Base-by-base conservation (phyloP, 305 asterid genomes). In the Solanum hybrid region DNA sequence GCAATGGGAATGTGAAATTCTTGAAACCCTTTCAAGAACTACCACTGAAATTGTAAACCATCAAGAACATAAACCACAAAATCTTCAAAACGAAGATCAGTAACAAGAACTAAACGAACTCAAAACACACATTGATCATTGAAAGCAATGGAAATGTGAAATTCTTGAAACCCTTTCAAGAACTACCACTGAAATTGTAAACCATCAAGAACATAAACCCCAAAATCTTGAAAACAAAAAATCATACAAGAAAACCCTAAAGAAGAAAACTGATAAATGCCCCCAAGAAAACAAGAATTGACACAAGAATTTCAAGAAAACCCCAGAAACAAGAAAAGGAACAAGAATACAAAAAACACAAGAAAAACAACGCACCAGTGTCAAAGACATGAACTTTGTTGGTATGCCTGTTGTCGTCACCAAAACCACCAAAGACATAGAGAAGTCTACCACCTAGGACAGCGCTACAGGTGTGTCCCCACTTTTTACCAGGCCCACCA, bases 391-490 rank as follows among this genome's bases (percentile, higher is more conserved):
- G 98, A 94, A 97, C 96, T 93, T 92, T 92, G 92, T 97, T 97
- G 89, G 99, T 95, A 93, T 97, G 99, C 92, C 95, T 91, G 90
- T 95, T 95, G 90, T 94, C 94, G 89, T 94, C 93, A 39, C 99
- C 98, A 94, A 95, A 97, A 39, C 99, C 99, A 26, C 99, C 99
- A 91, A 97, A 95, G 34, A 97, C 94, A 91, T 97, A 97, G 87
- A 97, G 95, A 93, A 95, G 96, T 92, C 92, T 95, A 75, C 99
- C 99, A 31, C 95, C 98, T 87, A 90, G 91, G 90, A 97, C 92
- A 94, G 98, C 96, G 94, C 94, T 97, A 94, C 98, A 97, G 92
- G 99, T 96, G 94, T 97, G 99, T 76, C 99, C 99, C 99, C 99
- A 97, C 92, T 98, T 94, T 94, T 95, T 95, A 73, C 99, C 99